Percentiles rank a stretch among this genome's conserved stretches.
Conservation (phyloP, 1,284 basidiomycete genomes). For the Psilocybe mexicana region DNA sequence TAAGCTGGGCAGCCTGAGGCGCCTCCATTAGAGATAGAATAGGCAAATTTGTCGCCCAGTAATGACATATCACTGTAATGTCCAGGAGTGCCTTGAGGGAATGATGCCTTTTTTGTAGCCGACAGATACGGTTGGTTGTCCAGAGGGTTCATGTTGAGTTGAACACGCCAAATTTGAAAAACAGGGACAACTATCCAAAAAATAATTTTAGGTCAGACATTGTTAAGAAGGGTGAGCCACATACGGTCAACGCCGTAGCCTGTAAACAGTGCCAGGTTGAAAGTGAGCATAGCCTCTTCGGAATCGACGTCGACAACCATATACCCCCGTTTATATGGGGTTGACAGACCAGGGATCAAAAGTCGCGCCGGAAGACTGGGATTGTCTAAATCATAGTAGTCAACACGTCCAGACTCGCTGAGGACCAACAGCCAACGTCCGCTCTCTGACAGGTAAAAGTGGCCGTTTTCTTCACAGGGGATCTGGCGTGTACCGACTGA, state of each 20-base stretch:
- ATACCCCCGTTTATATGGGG: too few species aligned
- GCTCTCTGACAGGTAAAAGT: background rate
- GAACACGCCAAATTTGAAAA: too few species aligned
- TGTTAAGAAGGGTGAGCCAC: background rate
- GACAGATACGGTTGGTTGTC: too few species aligned
- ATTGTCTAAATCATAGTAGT: background rate
- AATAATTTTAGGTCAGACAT: background rate
- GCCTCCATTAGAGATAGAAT: background rate
- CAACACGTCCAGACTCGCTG: background rate
- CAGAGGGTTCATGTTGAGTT: too few species aligned
- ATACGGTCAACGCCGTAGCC: background rate
- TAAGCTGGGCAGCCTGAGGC: background rate
- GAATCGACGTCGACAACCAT: background rate
- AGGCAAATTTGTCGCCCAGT: background rate
- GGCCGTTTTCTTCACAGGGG: too few species aligned
- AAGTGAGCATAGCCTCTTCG: background rate
- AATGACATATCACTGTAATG: background rate
- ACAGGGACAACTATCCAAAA: background rate
- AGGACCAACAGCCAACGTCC: constrained; percentile 1
- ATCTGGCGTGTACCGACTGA: background rate
- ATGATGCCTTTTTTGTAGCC: too few species aligned
- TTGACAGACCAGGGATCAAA: background rate
- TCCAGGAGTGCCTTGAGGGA: too few species aligned
- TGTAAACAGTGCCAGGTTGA: background rate
- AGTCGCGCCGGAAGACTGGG: background rate